Conservation (phyloP, 73 alveolate species). For the Halteria grandinella region DNA sequence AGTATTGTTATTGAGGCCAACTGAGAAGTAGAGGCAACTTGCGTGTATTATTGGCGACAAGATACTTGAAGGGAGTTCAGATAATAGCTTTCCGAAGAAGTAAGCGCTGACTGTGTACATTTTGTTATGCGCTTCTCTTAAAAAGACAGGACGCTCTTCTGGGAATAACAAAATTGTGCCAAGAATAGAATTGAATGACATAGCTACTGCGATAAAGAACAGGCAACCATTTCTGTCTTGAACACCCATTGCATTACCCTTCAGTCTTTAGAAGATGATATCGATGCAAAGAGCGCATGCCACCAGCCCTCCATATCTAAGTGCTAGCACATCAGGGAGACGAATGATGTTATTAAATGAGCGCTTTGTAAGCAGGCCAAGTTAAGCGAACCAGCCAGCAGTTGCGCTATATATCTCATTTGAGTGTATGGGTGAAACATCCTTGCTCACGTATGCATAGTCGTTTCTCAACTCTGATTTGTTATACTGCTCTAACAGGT, state of each 20-base stretch:
- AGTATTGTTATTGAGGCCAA: no score
- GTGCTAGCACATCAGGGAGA: not conserved
- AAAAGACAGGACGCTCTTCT: constrained; percentile 72
- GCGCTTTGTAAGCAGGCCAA: not conserved
- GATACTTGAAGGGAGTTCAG: constrained; percentile 45
- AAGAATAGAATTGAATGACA: constrained; percentile 49
- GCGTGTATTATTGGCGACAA: constrained; percentile 17
- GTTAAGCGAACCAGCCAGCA: not conserved
- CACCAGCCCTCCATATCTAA: not conserved
- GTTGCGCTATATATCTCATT: no score
- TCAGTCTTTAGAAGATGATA: no score
- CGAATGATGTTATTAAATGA: not conserved
- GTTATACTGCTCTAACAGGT: not conserved
- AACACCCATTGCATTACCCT: not conserved
- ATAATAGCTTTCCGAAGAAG: constrained; percentile 51
- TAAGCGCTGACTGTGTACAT: constrained; percentile 53
- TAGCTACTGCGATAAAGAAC: constrained; percentile 45
- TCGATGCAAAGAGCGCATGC: not conserved
- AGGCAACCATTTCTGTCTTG: constrained; percentile 55
- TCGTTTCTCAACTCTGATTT: not conserved
- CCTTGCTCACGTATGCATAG: not conserved
- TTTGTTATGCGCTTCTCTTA: constrained; percentile 56
- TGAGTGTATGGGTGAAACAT: no score
- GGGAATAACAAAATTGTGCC: constrained; percentile 58
- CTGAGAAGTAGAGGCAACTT: no score